A percentile compares a stretch with the other conserved stretches of the same genome.
These are phyloP conservation scores for Exserohilum turcica DNA, from an alignment of 2,329 filamentous ascomycete species.

Conservation along the genomic window DNA sequence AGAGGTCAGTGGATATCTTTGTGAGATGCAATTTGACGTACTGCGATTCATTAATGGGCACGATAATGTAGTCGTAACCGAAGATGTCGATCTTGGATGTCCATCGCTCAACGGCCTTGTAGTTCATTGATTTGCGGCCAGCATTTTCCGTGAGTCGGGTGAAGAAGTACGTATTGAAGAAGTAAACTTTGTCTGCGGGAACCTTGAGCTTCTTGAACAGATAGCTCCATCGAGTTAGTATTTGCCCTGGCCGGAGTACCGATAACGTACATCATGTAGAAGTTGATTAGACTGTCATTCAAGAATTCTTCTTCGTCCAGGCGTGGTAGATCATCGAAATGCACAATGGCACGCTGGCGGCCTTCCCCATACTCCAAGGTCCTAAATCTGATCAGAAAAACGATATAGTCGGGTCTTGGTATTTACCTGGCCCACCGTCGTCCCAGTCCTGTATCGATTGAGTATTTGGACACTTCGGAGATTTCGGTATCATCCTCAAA, in stretches of 20 bases:
- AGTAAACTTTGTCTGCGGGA: constrained; percentile 70
- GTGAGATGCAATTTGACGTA: constrained; percentile 14
- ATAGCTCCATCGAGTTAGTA: constrained; percentile 22
- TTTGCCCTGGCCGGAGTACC: not conserved
- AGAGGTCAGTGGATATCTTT: constrained; percentile 6
- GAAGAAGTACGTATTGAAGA: constrained; percentile 95
- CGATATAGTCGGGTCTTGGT: not conserved
- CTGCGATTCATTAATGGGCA: constrained; percentile 82
- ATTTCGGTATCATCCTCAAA: not conserved
- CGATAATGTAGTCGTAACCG: constrained; percentile 82
- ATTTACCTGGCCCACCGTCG: constrained; percentile 34
- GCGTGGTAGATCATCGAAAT: constrained; percentile 73
- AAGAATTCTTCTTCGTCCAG: constrained; percentile 85
- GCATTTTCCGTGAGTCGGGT: constrained; percentile 68
- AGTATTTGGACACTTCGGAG: constrained; percentile 24
- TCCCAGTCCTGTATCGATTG: constrained; percentile 32
- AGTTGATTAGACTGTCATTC: constrained; percentile 90
- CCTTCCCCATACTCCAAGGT: constrained; percentile 68
- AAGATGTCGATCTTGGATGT: constrained; percentile 85
- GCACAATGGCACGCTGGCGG: constrained; percentile 67
- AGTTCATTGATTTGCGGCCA: constrained; percentile 69
- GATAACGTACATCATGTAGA: constrained; percentile 68
- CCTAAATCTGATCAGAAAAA: constrained; percentile 29
- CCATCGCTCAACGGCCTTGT: constrained; percentile 84
- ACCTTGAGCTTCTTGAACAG: constrained; percentile 45